Evolutionary conservation across 768 basidiomycete genomes (phyloP).

Genomic region (Auriscalpium vulgare): DNA sequence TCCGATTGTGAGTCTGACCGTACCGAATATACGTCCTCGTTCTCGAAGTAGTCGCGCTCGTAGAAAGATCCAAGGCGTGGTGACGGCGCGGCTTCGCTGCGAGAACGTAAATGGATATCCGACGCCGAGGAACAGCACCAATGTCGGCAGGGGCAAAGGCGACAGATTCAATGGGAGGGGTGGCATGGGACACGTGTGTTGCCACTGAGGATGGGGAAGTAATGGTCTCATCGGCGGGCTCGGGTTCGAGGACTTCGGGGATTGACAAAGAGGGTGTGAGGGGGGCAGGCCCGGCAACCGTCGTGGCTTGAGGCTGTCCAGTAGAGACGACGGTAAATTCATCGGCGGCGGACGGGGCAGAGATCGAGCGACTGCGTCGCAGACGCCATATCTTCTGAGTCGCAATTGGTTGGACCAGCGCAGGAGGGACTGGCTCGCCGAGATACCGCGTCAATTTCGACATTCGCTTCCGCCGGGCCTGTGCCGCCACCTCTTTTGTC

Average conservation of each 20-base stretch:
- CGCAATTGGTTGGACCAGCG: conserved; percentile 2
- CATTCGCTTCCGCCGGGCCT: conserved; percentile 8
- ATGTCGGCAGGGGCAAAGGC: background rate
- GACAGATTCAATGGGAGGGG: background rate
- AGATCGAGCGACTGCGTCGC: background rate
- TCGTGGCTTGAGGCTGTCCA: no score
- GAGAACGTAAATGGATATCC: background rate
- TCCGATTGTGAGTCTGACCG: no score
- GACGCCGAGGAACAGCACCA: background rate
- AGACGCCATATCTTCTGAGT: no score
- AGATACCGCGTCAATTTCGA: conserved; percentile 10
- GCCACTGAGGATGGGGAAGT: background rate
- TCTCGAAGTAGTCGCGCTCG: background rate
- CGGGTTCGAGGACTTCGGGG: no score
- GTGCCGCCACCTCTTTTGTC: conserved; percentile 1
- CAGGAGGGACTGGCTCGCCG: conserved; percentile 7
- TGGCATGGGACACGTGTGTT: background rate
- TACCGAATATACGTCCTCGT: background rate
- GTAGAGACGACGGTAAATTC: no score
- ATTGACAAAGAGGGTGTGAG: no score
- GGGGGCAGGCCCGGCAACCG: no score
- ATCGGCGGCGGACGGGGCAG: background rate
- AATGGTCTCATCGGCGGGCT: no score
- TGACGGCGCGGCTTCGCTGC: background rate
- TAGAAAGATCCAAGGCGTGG: background rate